phyloP scores from a whole-genome alignment of 768 basidiomycete genomes.

The Cyclocybe aegerita region DNA sequence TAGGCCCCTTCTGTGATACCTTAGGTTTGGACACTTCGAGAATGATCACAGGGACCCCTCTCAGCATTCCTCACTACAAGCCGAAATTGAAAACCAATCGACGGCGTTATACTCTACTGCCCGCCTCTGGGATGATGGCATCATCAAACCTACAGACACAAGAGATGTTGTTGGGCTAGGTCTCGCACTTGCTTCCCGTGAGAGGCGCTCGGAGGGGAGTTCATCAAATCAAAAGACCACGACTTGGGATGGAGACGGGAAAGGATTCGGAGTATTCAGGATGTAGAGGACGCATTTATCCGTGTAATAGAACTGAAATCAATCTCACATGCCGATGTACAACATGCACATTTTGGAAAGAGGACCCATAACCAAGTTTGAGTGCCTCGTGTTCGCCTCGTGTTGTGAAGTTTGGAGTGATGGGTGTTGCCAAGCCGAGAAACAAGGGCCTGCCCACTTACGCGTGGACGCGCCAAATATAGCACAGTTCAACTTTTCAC shows the following conservation, averaged over 20 bases:
- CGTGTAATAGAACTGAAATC: neutral
- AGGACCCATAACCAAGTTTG: neutral
- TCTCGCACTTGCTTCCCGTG: conserved; percentile 73
- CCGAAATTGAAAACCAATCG: conserved; percentile 87
- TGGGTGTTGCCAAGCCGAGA: conserved; percentile 13
- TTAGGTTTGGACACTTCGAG: neutral
- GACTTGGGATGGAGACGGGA: conserved; percentile 71
- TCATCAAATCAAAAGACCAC: conserved; percentile 25
- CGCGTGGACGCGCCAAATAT: conserved; percentile 12
- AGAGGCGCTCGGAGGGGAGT: conserved; percentile 16
- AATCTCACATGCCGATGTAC: neutral
- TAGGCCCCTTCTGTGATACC: conserved; percentile 30
- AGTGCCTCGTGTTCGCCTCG: conserved; percentile 6
- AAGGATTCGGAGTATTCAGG: conserved; percentile 87
- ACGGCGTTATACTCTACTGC: conserved; percentile 87
- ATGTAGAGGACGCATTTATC: conserved; percentile 51
- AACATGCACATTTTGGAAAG: neutral
- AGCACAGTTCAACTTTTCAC: conserved; percentile 4
- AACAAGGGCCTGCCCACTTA: neutral
- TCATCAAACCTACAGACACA: conserved; percentile 88
- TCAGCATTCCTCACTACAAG: conserved; percentile 71
- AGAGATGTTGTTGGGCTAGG: conserved; percentile 85
- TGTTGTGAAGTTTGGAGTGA: conserved; percentile 14
- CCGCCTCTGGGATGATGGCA: conserved; percentile 92
- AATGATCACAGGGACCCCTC: conserved; percentile 61